phyloP scores from a whole-genome alignment of 805 yeast genomes.

The Candida gorgasii region DNA sequence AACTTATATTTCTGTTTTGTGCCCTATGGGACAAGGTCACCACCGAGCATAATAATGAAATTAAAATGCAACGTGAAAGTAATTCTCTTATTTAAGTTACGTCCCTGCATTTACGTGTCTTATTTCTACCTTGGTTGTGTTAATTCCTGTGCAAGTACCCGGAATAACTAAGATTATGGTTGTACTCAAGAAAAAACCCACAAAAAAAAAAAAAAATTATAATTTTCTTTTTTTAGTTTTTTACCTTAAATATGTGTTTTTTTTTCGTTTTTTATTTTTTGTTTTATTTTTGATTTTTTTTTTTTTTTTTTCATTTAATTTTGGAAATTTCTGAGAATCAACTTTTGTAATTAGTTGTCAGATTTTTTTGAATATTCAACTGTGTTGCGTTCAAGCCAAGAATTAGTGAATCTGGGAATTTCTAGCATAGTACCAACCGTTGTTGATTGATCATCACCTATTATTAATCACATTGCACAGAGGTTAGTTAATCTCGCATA shows the following conservation, averaged over 20 bases:
- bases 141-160: not conserved
- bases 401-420: not conserved
- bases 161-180: not conserved
- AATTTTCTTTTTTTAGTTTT: constrained; percentile 4
- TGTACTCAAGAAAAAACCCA: not conserved
- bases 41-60: no score
- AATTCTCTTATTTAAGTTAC: not conserved
- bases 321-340: constrained; percentile 6
- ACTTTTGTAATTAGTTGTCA: constrained; percentile 2
- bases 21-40: no score
- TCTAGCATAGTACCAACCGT: not conserved
- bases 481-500: not conserved
- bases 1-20: not conserved
- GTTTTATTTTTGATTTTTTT: not conserved
- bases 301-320: not conserved
- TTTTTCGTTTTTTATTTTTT: not conserved
- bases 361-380: not conserved
- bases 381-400: not conserved
- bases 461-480: not conserved
- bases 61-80: not conserved
- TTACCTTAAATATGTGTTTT: not conserved
- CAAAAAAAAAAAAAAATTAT: not conserved
- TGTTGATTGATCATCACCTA: not conserved
- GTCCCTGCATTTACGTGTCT: constrained; percentile 1
- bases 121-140: not conserved